Base-by-base conservation (phyloP, 768 basidiomycete genomes). In the Phanerochaete sordida region DNA sequence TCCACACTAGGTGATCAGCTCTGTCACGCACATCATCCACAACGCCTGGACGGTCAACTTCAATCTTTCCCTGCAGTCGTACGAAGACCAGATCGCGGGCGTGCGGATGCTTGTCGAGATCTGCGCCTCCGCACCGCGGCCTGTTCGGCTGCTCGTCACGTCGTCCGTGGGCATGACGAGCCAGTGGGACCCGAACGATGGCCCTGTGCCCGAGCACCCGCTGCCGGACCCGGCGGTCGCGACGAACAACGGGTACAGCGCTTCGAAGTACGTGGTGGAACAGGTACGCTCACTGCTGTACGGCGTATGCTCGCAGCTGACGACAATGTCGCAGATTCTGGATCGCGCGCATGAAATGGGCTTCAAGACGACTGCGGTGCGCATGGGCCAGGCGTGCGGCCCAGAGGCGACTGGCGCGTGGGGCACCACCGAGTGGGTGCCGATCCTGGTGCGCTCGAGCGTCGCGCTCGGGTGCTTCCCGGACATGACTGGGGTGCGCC, bases 181-280 rank as follows among this genome's bases (percentile, higher is more conserved):
- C 8, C 59, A 65, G 43, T 64, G 46, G 62, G 49, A 60, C 23
- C 31, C 53, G 44, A 35, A 24, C 15, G 15, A 53, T 0, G 61
- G 61, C 3, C 55, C 59, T 19, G 60, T 65, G 2, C 73, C 70
- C 0, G 75, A 77, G 60, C 35, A 23, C 0, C 57, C 62, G 2
- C 39, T 74, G 21, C 21, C 62, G 11, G 66, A 70, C 44, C 61
- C 75, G 0, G 53, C 27, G 16, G 56, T 66, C 28, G 71, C 75
- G 0, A 58, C 74, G 23, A 72, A 71, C 9, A 66, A 68, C 19
- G 78, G 78, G 1, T 79, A 79, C 57, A 62, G 69, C 2, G 74
- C 77, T 62, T 75, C 74, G 0, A 80, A 80, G 66, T 78, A 75
- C 72, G 76, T 77, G 1, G 73, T 76, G 0, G 77, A 78, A 55